Conservation (phyloP, 2,329 filamentous ascomycete genomes). For the Penicillium sp. region DNA sequence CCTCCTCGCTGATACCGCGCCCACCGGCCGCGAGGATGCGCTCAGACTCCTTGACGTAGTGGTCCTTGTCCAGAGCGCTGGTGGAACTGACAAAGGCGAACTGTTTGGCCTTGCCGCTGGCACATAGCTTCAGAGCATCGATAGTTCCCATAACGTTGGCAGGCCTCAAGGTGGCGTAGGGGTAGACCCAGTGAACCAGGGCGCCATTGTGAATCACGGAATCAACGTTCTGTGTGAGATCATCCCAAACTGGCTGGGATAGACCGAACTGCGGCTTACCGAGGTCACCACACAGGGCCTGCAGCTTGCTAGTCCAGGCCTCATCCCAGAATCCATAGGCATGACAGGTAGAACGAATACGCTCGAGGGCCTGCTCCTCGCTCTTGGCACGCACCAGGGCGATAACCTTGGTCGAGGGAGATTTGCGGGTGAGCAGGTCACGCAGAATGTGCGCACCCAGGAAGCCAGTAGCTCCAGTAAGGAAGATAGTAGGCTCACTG, state of each 20-base stretch:
- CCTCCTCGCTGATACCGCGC: conserved; percentile 64
- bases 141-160: conserved; percentile 79
- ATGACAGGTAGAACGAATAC: conserved; percentile 62
- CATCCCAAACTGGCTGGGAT: conserved; percentile 60
- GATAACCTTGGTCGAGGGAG: conserved; percentile 58
- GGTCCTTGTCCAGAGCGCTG: conserved; percentile 70
- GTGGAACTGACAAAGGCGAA: conserved; percentile 81
- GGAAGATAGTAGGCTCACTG: conserved; percentile 58
- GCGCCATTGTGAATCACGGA: conserved; percentile 79
- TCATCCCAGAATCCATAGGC: conserved; percentile 74
- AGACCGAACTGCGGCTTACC: conserved; percentile 68
- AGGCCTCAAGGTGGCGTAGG: conserved; percentile 65
- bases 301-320: conserved; percentile 59
- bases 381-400: conserved; percentile 69
- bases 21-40: conserved; percentile 57
- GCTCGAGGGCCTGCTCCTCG: conserved; percentile 54
- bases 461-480: conserved; percentile 89
- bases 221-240: conserved; percentile 62
- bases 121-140: conserved; percentile 69
- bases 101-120: conserved; percentile 69
- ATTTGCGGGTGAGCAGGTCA: conserved; percentile 62
- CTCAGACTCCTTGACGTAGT: conserved; percentile 71
- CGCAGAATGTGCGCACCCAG: conserved; percentile 73
- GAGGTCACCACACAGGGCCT: conserved; percentile 68
- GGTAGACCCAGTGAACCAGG: conserved; percentile 70